These are phyloP conservation scores for Xylariaceae sp. DNA, from an alignment of 2,329 filamentous ascomycete species.

Conservation along the genomic window DNA sequence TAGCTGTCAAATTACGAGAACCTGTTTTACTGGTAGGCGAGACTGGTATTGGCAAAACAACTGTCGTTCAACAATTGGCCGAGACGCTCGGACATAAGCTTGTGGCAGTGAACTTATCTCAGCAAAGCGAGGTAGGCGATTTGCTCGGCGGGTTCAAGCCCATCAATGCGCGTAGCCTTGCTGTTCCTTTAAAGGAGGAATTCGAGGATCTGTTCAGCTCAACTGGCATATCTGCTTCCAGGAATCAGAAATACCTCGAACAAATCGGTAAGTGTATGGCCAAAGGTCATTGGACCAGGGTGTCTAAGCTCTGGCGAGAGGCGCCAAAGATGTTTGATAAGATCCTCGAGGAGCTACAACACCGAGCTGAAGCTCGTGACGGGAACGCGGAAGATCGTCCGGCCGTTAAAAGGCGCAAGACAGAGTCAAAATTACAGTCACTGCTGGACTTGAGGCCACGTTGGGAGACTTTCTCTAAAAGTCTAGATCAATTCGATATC, in stretches of 20 bases:
- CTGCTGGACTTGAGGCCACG: conserved; percentile 54
- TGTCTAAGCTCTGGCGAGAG: conserved; percentile 82
- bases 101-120: conserved; percentile 90
- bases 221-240: conserved; percentile 79
- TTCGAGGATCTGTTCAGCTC: conserved; percentile 86
- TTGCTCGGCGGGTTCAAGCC: conserved; percentile 95
- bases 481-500: conserved; percentile 72
- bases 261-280: conserved; percentile 74
- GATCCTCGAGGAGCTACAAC: conserved; percentile 53
- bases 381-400: conserved; percentile 49
- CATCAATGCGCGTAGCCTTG: conserved; percentile 81
- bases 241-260: conserved; percentile 83
- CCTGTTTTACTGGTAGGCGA: conserved; percentile 94
- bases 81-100: conserved; percentile 80
- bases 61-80: conserved; percentile 88
- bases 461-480: conserved; percentile 77
- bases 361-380: conserved; percentile 34
- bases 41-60: conserved; percentile 97
- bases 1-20: conserved; percentile 78
- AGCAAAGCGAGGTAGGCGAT: conserved; percentile 97
- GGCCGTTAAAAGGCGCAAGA: conserved; percentile 64
- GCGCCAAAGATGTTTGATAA: conserved; percentile 82
- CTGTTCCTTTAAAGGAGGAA: conserved; percentile 86
- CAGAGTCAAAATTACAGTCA: conserved; percentile 62
- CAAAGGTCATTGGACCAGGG: conserved; percentile 80